Percentiles rank a stretch among this genome's conserved stretches.
These are phyloP conservation scores for Pseudogymnoascus sp. DNA, from an alignment of 2,329 filamentous ascomycete genomes.

Conservation along the genomic window DNA sequence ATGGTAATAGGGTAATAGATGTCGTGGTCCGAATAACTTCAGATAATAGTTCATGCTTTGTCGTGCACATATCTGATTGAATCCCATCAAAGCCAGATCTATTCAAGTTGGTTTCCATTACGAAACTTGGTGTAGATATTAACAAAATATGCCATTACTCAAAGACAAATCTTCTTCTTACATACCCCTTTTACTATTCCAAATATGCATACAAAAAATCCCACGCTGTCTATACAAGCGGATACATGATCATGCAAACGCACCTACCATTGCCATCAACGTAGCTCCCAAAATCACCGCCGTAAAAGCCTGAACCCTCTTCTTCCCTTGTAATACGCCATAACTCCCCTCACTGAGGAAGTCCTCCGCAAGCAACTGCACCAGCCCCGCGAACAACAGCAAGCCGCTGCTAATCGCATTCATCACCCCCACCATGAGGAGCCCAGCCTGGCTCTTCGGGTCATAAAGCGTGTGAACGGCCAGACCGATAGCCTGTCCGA, in stretches of 20 bases:
- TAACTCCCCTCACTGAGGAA: constrained; percentile 70
- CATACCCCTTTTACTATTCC: neutral
- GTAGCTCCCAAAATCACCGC: constrained; percentile 54
- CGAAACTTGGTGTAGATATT: neutral
- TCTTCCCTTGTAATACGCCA: constrained; percentile 48
- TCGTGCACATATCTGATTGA: neutral
- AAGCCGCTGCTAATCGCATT: constrained; percentile 79
- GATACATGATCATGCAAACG: constrained; percentile 45
- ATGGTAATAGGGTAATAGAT: neutral
- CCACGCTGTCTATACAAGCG: neutral
- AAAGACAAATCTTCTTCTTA: neutral
- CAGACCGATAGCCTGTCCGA: constrained; percentile 78
- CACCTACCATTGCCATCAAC: constrained; percentile 62
- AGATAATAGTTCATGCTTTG: no score
- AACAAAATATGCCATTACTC: neutral
- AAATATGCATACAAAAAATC: constrained; percentile 1
- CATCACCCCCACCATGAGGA: constrained; percentile 80
- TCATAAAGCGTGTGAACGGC: constrained; percentile 74
- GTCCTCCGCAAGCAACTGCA: constrained; percentile 79
- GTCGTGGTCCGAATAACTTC: neutral
- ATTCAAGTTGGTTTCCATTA: neutral
- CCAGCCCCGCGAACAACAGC: constrained; percentile 73
- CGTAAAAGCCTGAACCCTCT: constrained; percentile 54
- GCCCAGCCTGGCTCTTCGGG: constrained; percentile 65
- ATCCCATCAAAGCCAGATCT: neutral